Conservation (phyloP, 805 yeast genomes). For the Candida succiphila region DNA sequence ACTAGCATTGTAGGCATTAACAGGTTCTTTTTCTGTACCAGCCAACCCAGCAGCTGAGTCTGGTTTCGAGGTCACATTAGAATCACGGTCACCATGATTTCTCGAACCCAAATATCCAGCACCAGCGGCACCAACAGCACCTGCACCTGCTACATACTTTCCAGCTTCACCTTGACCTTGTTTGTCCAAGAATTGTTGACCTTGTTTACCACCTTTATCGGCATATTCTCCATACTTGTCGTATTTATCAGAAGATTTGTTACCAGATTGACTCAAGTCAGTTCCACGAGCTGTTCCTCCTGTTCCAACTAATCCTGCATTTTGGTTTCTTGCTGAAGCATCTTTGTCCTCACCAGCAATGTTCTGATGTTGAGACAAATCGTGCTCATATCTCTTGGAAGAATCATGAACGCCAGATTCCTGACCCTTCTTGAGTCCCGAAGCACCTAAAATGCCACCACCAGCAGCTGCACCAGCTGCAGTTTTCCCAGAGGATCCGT, state of each 20-base stretch:
- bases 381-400: not conserved
- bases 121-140: slow-evolving; percentile 7
- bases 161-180: slow-evolving; percentile 7
- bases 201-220: slow-evolving; percentile 3
- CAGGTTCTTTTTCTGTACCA: not conserved
- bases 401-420: not conserved
- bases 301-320: not conserved
- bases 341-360: not conserved
- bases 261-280: too few species aligned
- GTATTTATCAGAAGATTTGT: slow-evolving; percentile 1
- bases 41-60: not conserved
- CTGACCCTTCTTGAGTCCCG: not conserved
- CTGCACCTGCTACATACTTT: slow-evolving; percentile 5
- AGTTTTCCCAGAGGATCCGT: not conserved
- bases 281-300: not conserved
- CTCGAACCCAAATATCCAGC: slow-evolving; percentile 7
- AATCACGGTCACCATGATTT: not conserved
- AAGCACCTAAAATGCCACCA: not conserved
- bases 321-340: not conserved
- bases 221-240: slow-evolving; percentile 4
- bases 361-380: not conserved
- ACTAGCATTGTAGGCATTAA: not conserved
- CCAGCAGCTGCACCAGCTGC: not conserved
- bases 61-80: not conserved
- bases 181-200: slow-evolving; percentile 5